A percentile compares a stretch with the other conserved stretches of the same genome.
Conservation (phyloP, 805 yeast species). For the Monosporozyma siamensis region DNA sequence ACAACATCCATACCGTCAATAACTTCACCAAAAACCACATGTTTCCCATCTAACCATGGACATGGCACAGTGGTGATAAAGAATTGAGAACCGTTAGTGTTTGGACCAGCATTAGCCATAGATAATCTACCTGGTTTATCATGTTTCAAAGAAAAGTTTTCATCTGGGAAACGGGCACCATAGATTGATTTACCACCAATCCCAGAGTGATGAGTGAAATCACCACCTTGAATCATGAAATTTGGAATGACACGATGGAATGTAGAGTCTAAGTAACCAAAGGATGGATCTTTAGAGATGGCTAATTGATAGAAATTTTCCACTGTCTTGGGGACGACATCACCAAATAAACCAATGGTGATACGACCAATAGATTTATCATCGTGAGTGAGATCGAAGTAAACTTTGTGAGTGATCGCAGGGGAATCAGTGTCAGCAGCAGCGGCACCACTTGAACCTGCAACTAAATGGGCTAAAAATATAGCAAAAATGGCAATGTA, state of each 20-base stretch:
- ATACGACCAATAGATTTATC: conserved; percentile 70
- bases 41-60: conserved; percentile 86
- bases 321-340: conserved; percentile 77
- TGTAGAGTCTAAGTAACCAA: conserved; percentile 51
- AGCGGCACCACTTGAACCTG: conserved; percentile 11
- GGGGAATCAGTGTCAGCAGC: conserved; percentile 23
- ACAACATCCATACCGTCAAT: conserved; percentile 81
- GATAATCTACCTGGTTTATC: conserved; percentile 60
- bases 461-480: conserved; percentile 1
- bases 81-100: conserved; percentile 90
- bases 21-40: conserved; percentile 96
- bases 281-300: conserved; percentile 60
- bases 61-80: conserved; percentile 81
- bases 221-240: conserved; percentile 79
- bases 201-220: conserved; percentile 60
- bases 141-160: conserved; percentile 59
- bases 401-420: conserved; percentile 64
- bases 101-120: conserved; percentile 72
- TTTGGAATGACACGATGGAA: conserved; percentile 67
- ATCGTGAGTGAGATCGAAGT: conserved; percentile 77
- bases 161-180: conserved; percentile 59
- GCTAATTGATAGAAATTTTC: conserved; percentile 80
- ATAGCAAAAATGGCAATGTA: background rate
- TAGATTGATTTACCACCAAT: conserved; percentile 69
- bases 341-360: conserved; percentile 80